Evolutionary conservation across 257 asterid genomes (phyloP).

Genomic region (Solanum pinnatisectum): DNA sequence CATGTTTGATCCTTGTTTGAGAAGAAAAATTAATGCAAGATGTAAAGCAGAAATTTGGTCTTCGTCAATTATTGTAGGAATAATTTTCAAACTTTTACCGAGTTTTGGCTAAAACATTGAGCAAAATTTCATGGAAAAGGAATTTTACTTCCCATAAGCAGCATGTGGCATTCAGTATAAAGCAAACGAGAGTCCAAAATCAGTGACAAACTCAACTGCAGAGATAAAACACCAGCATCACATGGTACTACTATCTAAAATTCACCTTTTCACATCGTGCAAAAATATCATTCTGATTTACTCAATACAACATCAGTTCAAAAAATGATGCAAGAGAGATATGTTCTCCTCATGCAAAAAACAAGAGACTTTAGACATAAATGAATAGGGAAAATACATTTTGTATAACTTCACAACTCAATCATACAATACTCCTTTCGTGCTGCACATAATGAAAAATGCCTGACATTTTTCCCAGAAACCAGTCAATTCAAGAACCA

Average conservation of each 20-base stretch:
- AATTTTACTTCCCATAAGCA: background rate
- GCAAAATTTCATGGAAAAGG: background rate
- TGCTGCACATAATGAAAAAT: background rate
- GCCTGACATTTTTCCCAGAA: background rate
- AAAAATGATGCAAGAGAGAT: background rate
- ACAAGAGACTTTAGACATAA: background rate
- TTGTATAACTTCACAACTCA: background rate
- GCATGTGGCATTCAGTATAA: background rate
- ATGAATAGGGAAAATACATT: background rate
- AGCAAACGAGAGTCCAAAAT: background rate
- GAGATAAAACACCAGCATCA: background rate
- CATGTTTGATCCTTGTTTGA: background rate
- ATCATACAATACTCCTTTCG: background rate
- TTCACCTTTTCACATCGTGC: background rate
- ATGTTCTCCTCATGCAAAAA: background rate
- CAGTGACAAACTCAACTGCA: background rate
- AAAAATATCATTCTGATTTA: background rate
- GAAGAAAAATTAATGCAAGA: background rate
- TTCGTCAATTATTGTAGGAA: background rate
- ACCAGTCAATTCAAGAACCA: constrained; percentile 18
- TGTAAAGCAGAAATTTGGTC: background rate
- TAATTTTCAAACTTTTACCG: background rate
- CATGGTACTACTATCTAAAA: background rate
- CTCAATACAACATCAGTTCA: background rate
- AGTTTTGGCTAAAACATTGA: background rate